A percentile compares a stretch with the other conserved stretches of the same genome.
Evolutionary conservation across 805 yeast genomes (phyloP).

Genomic region (Monosporozyma servazzii): DNA sequence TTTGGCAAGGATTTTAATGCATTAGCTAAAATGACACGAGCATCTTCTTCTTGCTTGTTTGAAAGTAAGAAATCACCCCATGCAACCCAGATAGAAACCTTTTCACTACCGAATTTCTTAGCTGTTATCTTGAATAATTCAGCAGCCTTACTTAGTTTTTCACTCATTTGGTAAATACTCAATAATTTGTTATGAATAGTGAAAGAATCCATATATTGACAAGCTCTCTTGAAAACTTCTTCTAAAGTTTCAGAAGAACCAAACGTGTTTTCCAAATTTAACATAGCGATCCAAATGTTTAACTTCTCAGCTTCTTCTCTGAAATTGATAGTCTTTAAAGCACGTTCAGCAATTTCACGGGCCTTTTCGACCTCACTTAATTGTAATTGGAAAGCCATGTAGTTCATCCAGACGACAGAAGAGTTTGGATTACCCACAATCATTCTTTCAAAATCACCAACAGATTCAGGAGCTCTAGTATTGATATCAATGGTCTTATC

Average conservation of each 20-base stretch:
- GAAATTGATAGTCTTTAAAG: conserved; percentile 78
- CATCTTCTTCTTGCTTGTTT: conserved; percentile 43
- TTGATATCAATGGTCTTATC: conserved; percentile 81
- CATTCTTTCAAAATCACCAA: conserved; percentile 83
- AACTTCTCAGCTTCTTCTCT: conserved; percentile 89
- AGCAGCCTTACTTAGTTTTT: conserved; percentile 62
- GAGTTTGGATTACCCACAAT: conserved; percentile 89
- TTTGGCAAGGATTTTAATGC: conserved; percentile 67
- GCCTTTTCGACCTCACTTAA: conserved; percentile 91
- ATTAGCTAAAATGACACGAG: conserved; percentile 64
- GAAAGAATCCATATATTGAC: conserved; percentile 85
- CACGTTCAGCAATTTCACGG: conserved; percentile 86
- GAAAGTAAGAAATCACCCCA: conserved; percentile 70
- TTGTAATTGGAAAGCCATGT: conserved; percentile 95
- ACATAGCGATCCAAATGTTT: conserved; percentile 91
- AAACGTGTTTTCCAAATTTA: conserved; percentile 88
- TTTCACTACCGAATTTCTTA: conserved; percentile 69
- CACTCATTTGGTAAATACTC: conserved; percentile 65
- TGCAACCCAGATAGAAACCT: conserved; percentile 68
- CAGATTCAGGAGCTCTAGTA: conserved; percentile 85
- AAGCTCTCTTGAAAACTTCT: conserved; percentile 70
- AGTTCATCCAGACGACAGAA: conserved; percentile 93
- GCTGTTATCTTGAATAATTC: conserved; percentile 54
- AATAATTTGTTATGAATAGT: conserved; percentile 73
- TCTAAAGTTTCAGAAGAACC: conserved; percentile 80